A percentile compares a stretch with the other conserved stretches of the same genome.
These are phyloP conservation scores for Dendryphion nanum DNA, from an alignment of 2,329 filamentous ascomycete species.

Conservation along the genomic window DNA sequence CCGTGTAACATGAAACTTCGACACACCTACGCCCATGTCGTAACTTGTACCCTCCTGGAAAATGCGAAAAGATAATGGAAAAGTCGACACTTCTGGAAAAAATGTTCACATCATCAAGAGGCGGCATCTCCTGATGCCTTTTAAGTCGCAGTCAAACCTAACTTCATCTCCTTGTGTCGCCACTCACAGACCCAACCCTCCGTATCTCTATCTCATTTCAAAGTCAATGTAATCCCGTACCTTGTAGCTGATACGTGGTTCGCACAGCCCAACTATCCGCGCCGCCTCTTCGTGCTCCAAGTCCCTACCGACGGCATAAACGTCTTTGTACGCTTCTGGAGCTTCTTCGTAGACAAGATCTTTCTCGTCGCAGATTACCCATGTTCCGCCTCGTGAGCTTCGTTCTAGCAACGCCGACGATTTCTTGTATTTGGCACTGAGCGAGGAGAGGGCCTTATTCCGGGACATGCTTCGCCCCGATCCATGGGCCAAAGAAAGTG, in stretches of 20 bases:
- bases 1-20: too few species aligned
- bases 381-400: slow-evolving; percentile 26
- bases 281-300: slow-evolving; percentile 33
- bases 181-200: too few species aligned
- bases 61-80: too few species aligned
- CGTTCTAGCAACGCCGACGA: slow-evolving; percentile 23
- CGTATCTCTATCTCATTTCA: too few species aligned
- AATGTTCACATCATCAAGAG: too few species aligned
- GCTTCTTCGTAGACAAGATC: slow-evolving; percentile 29
- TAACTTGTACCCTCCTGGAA: too few species aligned
- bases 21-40: too few species aligned
- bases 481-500: slow-evolving; percentile 38
- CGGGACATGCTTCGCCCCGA: slow-evolving; percentile 40
- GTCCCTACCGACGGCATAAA: slow-evolving; percentile 37
- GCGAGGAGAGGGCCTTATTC: slow-evolving; percentile 29
- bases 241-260: slow-evolving; percentile 39
- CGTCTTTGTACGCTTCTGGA: slow-evolving; percentile 35
- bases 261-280: slow-evolving; percentile 31
- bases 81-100: too few species aligned
- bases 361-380: slow-evolving; percentile 40
- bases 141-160: too few species aligned
- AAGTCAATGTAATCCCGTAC: slow-evolving; percentile 34
- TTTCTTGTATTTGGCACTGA: slow-evolving; percentile 34
- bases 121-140: too few species aligned
- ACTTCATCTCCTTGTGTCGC: too few species aligned